phyloP scores from a whole-genome alignment of 169 alveolate species.

The Cryptosporidium bovis region DNA sequence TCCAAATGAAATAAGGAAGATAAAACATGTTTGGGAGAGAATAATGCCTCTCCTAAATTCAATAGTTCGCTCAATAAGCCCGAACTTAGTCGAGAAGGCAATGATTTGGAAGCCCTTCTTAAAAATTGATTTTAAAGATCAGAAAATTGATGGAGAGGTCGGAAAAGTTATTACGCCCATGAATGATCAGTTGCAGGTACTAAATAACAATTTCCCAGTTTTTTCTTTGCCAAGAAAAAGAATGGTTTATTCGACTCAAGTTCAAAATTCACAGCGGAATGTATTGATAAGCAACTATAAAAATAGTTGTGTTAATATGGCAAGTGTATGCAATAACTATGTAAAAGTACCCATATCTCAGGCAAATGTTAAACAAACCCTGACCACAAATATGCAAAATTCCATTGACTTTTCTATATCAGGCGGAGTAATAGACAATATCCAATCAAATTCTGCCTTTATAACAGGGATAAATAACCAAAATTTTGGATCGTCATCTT shows the following conservation, averaged over 20 bases:
- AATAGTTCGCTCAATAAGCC: constrained; percentile 11
- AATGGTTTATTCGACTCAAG: neutral
- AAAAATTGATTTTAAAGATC: constrained; percentile 9
- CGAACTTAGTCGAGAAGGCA: constrained; percentile 27
- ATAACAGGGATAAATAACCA: neutral
- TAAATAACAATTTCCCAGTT: constrained; percentile 6
- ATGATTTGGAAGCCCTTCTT: constrained; percentile 17
- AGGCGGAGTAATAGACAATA: constrained; percentile 29
- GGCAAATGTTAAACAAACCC: neutral
- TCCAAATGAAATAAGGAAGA: constrained; percentile 14
- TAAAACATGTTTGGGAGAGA: constrained; percentile 34
- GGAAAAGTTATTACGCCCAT: neutral
- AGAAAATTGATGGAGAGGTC: neutral
- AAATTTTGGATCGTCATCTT: constrained; percentile 11
- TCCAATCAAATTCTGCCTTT: constrained; percentile 15
- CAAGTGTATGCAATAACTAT: neutral
- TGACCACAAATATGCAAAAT: constrained; percentile 12
- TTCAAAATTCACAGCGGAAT: constrained; percentile 5
- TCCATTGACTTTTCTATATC: constrained; percentile 36
- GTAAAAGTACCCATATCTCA: neutral
- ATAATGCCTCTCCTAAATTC: constrained; percentile 18
- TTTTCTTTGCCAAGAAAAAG: constrained; percentile 53
- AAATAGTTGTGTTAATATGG: constrained; percentile 14
- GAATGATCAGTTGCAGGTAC: constrained; percentile 1
- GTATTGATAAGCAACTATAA: neutral